These are phyloP conservation scores for Linnemannia elongata DNA, from an alignment of 192 early-diverging fungal genomes.

Conservation along the genomic window DNA sequence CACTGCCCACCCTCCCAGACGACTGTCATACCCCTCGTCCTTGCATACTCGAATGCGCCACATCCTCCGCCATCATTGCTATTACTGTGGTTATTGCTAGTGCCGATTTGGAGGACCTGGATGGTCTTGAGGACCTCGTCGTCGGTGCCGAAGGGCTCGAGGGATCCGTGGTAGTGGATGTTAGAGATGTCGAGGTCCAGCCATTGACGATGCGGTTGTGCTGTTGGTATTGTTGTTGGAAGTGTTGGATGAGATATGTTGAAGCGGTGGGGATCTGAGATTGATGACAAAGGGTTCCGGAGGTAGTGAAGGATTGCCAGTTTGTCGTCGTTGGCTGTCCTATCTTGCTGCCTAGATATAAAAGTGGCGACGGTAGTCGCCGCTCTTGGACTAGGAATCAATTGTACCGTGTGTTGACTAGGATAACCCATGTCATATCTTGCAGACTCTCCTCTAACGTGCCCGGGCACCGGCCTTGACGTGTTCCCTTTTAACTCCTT, in stretches of 20 bases:
- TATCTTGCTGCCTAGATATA: not conserved
- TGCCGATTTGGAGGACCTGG: not conserved
- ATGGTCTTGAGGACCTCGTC: not conserved
- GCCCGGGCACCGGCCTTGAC: no score
- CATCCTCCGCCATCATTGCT: not conserved
- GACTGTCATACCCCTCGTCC: not conserved
- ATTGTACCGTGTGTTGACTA: not conserved
- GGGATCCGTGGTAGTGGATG: slow-evolving; percentile 5
- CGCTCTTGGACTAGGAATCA: not conserved
- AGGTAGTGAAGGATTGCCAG: not conserved
- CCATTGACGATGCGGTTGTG: not conserved
- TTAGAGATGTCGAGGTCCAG: not conserved
- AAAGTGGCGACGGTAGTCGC: not conserved
- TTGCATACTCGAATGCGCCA: not conserved
- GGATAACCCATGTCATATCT: not conserved
- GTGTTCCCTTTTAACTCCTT: no score
- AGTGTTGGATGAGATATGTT: not conserved
- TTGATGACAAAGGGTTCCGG: not conserved
- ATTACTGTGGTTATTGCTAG: not conserved
- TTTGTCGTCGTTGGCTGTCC: not conserved
- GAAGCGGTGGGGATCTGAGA: not conserved
- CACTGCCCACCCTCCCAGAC: not conserved
- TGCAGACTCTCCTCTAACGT: not conserved
- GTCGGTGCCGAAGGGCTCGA: not conserved
- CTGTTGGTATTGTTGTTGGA: not conserved